These are phyloP conservation scores for Parsonsia alboflavescens DNA, from an alignment of 257 asterid genomes.

Conservation along the genomic window DNA sequence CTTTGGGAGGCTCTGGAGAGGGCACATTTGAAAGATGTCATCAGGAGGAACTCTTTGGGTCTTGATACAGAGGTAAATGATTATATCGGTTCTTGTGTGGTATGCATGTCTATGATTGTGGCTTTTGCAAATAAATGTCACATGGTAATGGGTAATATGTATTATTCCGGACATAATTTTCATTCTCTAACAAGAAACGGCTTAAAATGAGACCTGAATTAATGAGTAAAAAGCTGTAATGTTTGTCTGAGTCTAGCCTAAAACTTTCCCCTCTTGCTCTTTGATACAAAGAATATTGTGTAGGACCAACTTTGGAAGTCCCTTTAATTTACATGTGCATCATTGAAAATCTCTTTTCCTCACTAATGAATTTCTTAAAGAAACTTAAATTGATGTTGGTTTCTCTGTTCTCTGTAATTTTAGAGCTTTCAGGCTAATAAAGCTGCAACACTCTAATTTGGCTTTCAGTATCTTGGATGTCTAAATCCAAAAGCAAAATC, in stretches of 20 bases:
- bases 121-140: not conserved
- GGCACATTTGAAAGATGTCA: slow-evolving; percentile 90
- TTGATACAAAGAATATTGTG: not conserved
- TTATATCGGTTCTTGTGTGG: not conserved
- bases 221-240: not conserved
- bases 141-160: not conserved
- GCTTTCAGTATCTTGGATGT: not conserved
- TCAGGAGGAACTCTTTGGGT: slow-evolving; percentile 75
- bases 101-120: not conserved
- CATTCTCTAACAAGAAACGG: not conserved
- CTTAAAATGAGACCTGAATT: not conserved
- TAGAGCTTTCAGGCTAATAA: not conserved
- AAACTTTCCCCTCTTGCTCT: not conserved
- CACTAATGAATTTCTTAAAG: not conserved
- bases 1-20: slow-evolving; percentile 97
- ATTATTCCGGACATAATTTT: not conserved
- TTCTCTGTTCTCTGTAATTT: not conserved
- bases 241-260: not conserved
- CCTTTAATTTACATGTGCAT: not conserved
- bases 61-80: slow-evolving; percentile 74
- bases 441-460: not conserved
- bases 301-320: not conserved
- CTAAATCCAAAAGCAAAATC: not conserved
- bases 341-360: not conserved
- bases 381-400: not conserved